These are phyloP conservation scores for Lobosporangium transversale DNA, from an alignment of 192 early-diverging fungal genomes.

Conservation along the genomic window DNA sequence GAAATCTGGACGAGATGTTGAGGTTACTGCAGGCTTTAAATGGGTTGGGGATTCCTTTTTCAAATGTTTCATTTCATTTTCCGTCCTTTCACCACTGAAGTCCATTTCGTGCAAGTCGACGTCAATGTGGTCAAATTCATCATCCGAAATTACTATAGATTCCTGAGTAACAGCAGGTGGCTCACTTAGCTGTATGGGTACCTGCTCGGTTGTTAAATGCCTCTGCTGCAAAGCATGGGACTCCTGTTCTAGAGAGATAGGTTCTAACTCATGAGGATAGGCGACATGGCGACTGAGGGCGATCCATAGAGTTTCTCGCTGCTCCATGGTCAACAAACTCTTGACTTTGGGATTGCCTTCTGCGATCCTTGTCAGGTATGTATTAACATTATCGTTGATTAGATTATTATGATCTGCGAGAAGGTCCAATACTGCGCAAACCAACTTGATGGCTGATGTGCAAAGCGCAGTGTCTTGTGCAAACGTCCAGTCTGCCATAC, in stretches of 20 bases:
- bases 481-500: slow-evolving; percentile 37
- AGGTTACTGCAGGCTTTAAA: background rate
- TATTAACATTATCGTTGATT: slow-evolving; percentile 10
- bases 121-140: slow-evolving; percentile 55
- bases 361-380: slow-evolving; percentile 18
- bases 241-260: background rate
- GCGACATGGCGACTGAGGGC: slow-evolving; percentile 32
- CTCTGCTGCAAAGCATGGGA: too few relatives aligned
- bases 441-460: slow-evolving; percentile 26
- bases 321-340: slow-evolving; percentile 22
- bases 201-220: background rate
- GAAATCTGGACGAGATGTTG: background rate
- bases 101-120: slow-evolving; percentile 49
- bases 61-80: background rate
- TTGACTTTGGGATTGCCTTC: slow-evolving; percentile 20
- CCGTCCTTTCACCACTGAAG: slow-evolving; percentile 23
- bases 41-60: background rate
- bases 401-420: slow-evolving; percentile 31
- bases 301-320: slow-evolving; percentile 25
- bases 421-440: slow-evolving; percentile 29
- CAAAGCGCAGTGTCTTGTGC: slow-evolving; percentile 39
- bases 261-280: background rate
- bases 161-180: background rate
- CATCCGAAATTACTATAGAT: slow-evolving; percentile 52
- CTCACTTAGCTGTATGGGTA: background rate